Conservation (phyloP, 257 asterid genomes). For the Datura wrightii region DNA sequence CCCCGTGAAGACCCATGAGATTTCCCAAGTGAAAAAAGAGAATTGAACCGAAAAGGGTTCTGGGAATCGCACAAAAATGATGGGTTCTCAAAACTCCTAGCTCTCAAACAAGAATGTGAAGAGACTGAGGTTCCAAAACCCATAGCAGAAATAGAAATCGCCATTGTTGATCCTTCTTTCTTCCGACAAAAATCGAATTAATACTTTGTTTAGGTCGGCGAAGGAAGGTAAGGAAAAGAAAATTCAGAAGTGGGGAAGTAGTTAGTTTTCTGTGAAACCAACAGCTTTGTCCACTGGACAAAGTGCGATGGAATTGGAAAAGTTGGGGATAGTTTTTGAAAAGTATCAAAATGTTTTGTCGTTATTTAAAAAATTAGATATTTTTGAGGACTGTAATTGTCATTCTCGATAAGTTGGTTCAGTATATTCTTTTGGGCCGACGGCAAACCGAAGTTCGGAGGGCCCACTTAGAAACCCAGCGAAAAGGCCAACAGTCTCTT, state of each 20-base stretch:
- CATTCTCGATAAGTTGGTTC: constrained; percentile 7
- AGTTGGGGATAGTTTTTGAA: neutral
- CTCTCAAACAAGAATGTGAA: constrained; percentile 41
- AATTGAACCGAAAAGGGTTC: constrained; percentile 35
- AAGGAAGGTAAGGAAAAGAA: neutral
- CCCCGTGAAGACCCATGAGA: constrained; percentile 38
- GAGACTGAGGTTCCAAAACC: constrained; percentile 45
- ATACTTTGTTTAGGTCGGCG: neutral
- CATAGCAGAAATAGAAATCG: constrained; percentile 49
- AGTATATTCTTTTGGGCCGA: neutral
- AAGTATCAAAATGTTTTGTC: constrained; percentile 13
- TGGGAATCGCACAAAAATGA: constrained; percentile 44
- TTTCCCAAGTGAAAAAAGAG: constrained; percentile 29
- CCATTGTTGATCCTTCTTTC: constrained; percentile 47
- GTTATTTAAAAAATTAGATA: constrained; percentile 21
- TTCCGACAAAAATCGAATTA: neutral
- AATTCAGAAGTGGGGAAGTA: neutral
- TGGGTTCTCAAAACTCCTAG: constrained; percentile 40
- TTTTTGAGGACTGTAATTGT: constrained; percentile 23
- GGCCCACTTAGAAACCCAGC: neutral
- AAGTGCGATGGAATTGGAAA: constrained; percentile 3
- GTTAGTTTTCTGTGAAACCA: neutral
- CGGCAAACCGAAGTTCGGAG: neutral
- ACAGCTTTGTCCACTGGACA: neutral
- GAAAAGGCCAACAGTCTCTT: no score